These are phyloP conservation scores for Galerina sulciceps DNA, from an alignment of 768 basidiomycete species.

Conservation along the genomic window DNA sequence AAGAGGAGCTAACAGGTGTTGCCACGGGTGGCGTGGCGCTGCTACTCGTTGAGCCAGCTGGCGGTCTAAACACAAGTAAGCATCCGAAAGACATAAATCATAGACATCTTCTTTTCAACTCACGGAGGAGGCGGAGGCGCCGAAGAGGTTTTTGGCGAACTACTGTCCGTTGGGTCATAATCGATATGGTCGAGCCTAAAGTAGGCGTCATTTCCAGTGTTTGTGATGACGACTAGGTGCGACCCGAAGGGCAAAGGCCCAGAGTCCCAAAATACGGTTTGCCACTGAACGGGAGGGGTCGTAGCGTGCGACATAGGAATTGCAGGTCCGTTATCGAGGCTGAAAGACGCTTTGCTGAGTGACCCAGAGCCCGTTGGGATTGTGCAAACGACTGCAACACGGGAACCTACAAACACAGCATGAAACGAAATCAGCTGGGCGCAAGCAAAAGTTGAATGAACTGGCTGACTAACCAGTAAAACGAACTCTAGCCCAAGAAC, in stretches of 20 bases:
- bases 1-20: no score
- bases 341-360: conserved; percentile 14
- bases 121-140: no score
- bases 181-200: conserved; percentile 20
- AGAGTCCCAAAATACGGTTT: conserved; percentile 17
- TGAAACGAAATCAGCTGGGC: neutral
- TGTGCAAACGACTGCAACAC: conserved; percentile 16
- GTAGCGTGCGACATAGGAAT: conserved; percentile 4
- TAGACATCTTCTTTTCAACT: no score
- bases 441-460: neutral
- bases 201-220: conserved; percentile 12
- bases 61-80: no score
- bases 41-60: no score
- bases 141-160: conserved; percentile 1
- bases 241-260: conserved; percentile 15
- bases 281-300: conserved; percentile 18
- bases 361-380: conserved; percentile 16
- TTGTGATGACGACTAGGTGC: conserved; percentile 18
- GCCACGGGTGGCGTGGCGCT: no score
- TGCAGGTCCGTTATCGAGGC: conserved; percentile 13
- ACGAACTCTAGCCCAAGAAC: conserved; percentile 5
- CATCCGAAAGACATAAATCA: no score
- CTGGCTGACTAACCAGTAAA: conserved; percentile 11
- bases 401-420: conserved; percentile 4
- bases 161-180: conserved; percentile 17